Base-by-base conservation (phyloP, 208 protist genomes). In the Trypanosoma caninum region DNA sequence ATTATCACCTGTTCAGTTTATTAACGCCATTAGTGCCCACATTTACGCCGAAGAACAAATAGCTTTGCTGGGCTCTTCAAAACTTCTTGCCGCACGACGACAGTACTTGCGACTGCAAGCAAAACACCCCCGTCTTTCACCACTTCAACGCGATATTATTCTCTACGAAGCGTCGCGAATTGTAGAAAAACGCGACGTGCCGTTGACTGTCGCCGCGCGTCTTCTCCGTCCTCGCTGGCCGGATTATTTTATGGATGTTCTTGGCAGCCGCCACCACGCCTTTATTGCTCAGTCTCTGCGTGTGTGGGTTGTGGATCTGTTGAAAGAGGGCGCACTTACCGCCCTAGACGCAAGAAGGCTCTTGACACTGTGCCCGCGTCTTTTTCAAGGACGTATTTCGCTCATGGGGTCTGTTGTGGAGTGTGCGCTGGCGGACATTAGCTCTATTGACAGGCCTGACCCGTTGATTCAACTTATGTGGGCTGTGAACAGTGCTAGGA, bases 381-480 rank as follows among this genome's bases (percentile, higher is more conserved):
- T 74, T 9, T 59, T 86, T 25, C 35, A 30, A 11, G 56, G 51
- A 3, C 44, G 59, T 4, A 45, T 62, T 22, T 51, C 72, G 10
- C 59, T 88, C 16, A 69, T 80, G 14, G 78, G 82, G 7, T 59
- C 74, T n/a, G 65, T 88, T n/a, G 86, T 76, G 13, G 40, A 57
- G 25, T 57, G 50, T 11, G 77, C 77, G 9, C 68, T 80, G 10
- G n/a, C 45, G 8, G 86, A 88, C 50, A 11, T 78, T 1, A 44
- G 61, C 3, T 57, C 25, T 0, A 37, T 82, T 8, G 44, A 53
- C 16, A 33, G 74, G 18, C 62, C 78, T 6, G 80, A 90, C 34
- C 59, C 48, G 0, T 35, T 93, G 8, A 84, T 93, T 47, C 22
- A 63, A 20, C 52, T 89, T n/a, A 78, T 93, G 82, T 87, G 78